Evolutionary conservation across 768 basidiomycete genomes (phyloP).

Genomic region (Gymnopilus dilepis): DNA sequence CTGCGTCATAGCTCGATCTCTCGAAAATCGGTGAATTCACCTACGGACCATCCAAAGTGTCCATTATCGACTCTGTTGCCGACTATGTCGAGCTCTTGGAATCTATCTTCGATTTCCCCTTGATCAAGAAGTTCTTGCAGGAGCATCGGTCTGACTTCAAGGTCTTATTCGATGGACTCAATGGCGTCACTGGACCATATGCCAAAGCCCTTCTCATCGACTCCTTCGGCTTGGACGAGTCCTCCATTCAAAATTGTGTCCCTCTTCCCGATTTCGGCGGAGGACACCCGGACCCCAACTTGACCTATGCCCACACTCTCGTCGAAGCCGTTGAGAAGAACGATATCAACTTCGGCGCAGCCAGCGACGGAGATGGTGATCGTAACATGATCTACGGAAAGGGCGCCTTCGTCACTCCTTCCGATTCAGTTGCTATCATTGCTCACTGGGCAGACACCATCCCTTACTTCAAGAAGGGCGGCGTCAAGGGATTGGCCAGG

Average conservation of each 20-base stretch:
- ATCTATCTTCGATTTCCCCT: constrained; percentile 91
- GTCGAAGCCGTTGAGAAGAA: constrained; percentile 91
- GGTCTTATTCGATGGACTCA: constrained; percentile 94
- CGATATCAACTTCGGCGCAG: constrained; percentile 91
- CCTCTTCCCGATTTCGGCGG: constrained; percentile 97
- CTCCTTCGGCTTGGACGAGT: constrained; percentile 77
- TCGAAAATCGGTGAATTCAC: constrained; percentile 78
- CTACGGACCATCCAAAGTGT: constrained; percentile 84
- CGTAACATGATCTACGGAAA: constrained; percentile 99
- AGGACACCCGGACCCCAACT: constrained; percentile 97
- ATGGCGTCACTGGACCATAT: constrained; percentile 98
- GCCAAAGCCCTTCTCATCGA: constrained; percentile 87
- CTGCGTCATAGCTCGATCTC: constrained; percentile 70
- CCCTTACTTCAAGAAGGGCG: constrained; percentile 90
- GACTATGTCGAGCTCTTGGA: constrained; percentile 88
- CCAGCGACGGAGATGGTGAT: constrained; percentile 97
- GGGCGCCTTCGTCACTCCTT: constrained; percentile 97
- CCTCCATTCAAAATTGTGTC: constrained; percentile 87
- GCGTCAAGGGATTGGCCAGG: constrained; percentile 94
- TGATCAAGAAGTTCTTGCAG: constrained; percentile 88
- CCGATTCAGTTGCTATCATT: constrained; percentile 98
- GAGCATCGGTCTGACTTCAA: constrained; percentile 71
- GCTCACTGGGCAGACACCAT: constrained; percentile 94
- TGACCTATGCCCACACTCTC: constrained; percentile 94
- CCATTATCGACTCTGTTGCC: constrained; percentile 92